phyloP scores from a whole-genome alignment of 441 rosid species.

The Isatis lusitanica region DNA sequence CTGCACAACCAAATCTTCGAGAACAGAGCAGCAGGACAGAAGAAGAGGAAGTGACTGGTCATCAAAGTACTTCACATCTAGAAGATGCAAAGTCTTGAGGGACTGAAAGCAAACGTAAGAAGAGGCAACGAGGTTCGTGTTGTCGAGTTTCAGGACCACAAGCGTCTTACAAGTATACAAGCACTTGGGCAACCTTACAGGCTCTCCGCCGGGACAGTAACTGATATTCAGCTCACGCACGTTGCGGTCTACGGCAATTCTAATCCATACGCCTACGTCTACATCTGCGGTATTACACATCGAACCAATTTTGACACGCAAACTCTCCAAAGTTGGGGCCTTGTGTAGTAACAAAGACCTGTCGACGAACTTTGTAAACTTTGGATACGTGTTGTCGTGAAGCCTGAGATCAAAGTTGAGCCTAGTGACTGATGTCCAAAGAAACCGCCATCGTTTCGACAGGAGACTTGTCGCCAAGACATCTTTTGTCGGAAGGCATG shows the following conservation, averaged over 20 bases:
- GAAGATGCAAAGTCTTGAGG: slow-evolving; percentile 29
- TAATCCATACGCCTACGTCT: slow-evolving; percentile 27
- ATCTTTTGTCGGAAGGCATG: slow-evolving; percentile 30
- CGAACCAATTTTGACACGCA: slow-evolving; percentile 24
- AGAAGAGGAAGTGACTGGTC: slow-evolving; percentile 31
- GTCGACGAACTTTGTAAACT: slow-evolving; percentile 23
- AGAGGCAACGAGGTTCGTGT: slow-evolving; percentile 13
- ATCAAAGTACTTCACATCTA: slow-evolving; percentile 28
- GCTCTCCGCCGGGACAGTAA: slow-evolving; percentile 14
- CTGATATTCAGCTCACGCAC: slow-evolving; percentile 27
- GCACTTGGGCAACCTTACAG: slow-evolving; percentile 26
- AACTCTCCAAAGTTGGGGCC: slow-evolving; percentile 14
- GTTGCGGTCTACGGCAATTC: slow-evolving; percentile 16
- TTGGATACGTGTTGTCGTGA: neutral
- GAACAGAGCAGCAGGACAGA: slow-evolving; percentile 15
- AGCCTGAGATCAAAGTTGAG: slow-evolving; percentile 30
- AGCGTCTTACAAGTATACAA: slow-evolving; percentile 24
- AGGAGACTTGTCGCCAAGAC: slow-evolving; percentile 26
- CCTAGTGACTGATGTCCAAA: slow-evolving; percentile 31
- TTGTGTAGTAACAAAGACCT: slow-evolving; percentile 35
- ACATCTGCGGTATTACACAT: neutral
- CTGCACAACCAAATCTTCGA: slow-evolving; percentile 34
- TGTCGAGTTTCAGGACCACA: slow-evolving; percentile 20
- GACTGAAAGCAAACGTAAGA: slow-evolving; percentile 15
- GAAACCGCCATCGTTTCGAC: slow-evolving; percentile 28